phyloP scores from a whole-genome alignment of 2,329 filamentous ascomycete genomes.

The Pseudocercospora cruenta region DNA sequence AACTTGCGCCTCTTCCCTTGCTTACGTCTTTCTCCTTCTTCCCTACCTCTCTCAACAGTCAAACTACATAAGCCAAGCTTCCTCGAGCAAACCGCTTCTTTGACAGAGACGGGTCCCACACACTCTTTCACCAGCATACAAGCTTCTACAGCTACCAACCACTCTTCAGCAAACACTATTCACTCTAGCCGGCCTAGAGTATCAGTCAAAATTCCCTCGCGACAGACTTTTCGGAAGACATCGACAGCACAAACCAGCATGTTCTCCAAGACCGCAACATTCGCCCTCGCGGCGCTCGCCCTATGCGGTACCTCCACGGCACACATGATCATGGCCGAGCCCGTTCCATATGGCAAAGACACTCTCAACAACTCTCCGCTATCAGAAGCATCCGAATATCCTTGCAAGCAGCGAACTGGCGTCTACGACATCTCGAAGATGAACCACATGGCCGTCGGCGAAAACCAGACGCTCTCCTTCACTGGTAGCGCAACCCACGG shows the following conservation, averaged over 20 bases:
- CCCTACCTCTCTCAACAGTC: slow-evolving; percentile 4
- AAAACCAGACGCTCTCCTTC: slow-evolving; percentile 65
- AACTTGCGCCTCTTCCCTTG: slow-evolving; percentile 6
- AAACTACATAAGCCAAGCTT: slow-evolving; percentile 9
- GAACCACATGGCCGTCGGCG: slow-evolving; percentile 69
- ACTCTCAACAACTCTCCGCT: slow-evolving; percentile 72
- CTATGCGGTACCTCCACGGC: slow-evolving; percentile 56
- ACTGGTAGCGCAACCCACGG: slow-evolving; percentile 77
- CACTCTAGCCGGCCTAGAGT: slow-evolving; percentile 30
- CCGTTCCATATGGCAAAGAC: too few relatives aligned
- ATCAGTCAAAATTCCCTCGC: slow-evolving; percentile 6
- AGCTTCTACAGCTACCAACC: slow-evolving; percentile 8
- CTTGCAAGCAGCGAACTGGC: too few relatives aligned
- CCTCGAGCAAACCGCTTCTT: slow-evolving; percentile 9
- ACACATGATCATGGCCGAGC: slow-evolving; percentile 77
- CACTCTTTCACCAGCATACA: slow-evolving; percentile 15
- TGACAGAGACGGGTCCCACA: slow-evolving; percentile 15
- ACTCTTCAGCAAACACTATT: slow-evolving; percentile 19
- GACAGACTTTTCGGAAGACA: slow-evolving; percentile 6
- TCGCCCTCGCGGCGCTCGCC: slow-evolving; percentile 42
- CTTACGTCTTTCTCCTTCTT: slow-evolving; percentile 10
- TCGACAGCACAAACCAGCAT: slow-evolving; percentile 21
- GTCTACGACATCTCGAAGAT: too few relatives aligned
- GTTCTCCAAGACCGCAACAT: slow-evolving; percentile 9
- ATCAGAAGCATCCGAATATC: too few relatives aligned